Evolutionary conservation across 2,329 filamentous ascomycete species (phyloP).

Genomic region (Penicillium hordei): DNA sequence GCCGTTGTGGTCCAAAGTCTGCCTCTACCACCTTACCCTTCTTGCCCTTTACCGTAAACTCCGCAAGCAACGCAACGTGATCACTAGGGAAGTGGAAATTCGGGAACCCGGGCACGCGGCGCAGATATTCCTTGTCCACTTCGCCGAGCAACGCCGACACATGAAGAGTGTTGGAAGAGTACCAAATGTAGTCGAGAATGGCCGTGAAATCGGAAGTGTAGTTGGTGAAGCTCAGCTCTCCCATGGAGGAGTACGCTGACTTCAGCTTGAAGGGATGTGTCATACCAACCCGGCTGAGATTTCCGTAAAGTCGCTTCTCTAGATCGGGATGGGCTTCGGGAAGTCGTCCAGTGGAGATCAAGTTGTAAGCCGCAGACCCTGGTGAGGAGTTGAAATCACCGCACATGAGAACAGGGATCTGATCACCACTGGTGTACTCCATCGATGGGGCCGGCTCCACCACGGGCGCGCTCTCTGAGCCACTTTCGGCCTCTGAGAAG

Average conservation of each 20-base stretch:
- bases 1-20: conserved; percentile 58
- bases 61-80: conserved; percentile 83
- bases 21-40: conserved; percentile 72
- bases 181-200: conserved; percentile 97
- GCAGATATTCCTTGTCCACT: conserved; percentile 80
- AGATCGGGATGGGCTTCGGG: conserved; percentile 78
- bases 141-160: conserved; percentile 81
- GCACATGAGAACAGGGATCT: conserved; percentile 87
- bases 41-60: conserved; percentile 83
- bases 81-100: conserved; percentile 94
- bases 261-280: conserved; percentile 92
- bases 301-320: conserved; percentile 79
- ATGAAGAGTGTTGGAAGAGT: conserved; percentile 84
- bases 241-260: conserved; percentile 81
- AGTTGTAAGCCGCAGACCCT: conserved; percentile 86
- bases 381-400: conserved; percentile 93
- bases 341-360: conserved; percentile 78
- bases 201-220: conserved; percentile 92
- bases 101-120: conserved; percentile 84
- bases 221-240: conserved; percentile 90
- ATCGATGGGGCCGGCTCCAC: conserved; percentile 73
- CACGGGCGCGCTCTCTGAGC: conserved; percentile 46
- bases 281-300: conserved; percentile 88
- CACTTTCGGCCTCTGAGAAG: conserved; percentile 51
- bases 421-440: conserved; percentile 80